Evolutionary conservation across 805 yeast genomes (phyloP).

Genomic region (Ogataea nakhonphanomensis): DNA sequence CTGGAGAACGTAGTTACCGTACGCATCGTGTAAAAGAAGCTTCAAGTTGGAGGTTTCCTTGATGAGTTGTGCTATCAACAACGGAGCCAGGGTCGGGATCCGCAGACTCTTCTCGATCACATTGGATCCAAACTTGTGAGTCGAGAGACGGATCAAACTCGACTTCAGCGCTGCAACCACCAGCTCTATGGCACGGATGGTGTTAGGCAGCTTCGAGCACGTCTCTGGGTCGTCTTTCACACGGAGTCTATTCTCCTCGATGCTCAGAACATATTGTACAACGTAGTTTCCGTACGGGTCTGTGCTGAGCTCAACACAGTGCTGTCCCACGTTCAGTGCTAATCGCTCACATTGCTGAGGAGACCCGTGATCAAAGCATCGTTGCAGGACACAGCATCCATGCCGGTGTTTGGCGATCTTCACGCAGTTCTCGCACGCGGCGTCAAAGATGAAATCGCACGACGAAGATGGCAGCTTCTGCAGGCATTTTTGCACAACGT

Average conservation of each 20-base stretch:
- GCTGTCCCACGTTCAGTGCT: constrained; percentile 61
- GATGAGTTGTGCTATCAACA: constrained; percentile 43
- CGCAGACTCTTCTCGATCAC: constrained; percentile 56
- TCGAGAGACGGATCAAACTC: constrained; percentile 39
- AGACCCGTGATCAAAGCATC: constrained; percentile 90
- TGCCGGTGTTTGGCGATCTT: constrained; percentile 93
- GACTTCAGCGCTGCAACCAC: constrained; percentile 30
- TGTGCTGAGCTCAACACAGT: constrained; percentile 66
- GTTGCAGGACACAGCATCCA: constrained; percentile 95
- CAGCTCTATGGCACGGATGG: constrained; percentile 28
- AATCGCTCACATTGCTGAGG: constrained; percentile 64
- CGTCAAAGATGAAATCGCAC: constrained; percentile 85
- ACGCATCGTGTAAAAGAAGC: constrained; percentile 52
- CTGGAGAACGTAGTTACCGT: constrained; percentile 57
- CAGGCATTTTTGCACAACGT: constrained; percentile 90
- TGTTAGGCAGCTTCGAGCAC: constrained; percentile 26
- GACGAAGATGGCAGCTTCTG: constrained; percentile 66
- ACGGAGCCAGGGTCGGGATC: constrained; percentile 42
- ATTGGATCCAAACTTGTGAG: constrained; percentile 59
- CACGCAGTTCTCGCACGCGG: constrained; percentile 68
- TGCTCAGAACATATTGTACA: constrained; percentile 77
- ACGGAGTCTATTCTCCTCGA: constrained; percentile 35
- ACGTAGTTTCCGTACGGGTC: constrained; percentile 98
- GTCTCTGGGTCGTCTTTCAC: constrained; percentile 27
- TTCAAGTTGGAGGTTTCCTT: constrained; percentile 33